Base-by-base conservation (phyloP, 139 green algal genomes). In the Chlamydomonas schloesseri region DNA sequence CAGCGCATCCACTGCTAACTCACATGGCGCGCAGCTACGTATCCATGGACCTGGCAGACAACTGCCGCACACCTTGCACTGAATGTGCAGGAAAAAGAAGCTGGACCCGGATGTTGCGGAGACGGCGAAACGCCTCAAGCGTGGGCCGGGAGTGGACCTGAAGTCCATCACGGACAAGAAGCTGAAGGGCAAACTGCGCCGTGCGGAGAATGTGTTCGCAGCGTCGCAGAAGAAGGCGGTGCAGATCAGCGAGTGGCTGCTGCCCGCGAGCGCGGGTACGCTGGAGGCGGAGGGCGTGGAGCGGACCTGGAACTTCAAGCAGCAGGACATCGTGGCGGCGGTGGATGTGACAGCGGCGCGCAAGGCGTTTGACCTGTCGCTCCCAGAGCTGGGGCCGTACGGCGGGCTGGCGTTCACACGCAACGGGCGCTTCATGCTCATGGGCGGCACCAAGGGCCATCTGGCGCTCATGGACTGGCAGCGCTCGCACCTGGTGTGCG, bases 381-480 rank as follows among this genome's bases (percentile, higher is more conserved):
- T 99, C 29, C 77, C 90, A 1, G 81, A 96, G 47, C 90, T 98
- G 74, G 96, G 96, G 2, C 97, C 97, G 1, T 98, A 98, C 91
- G 18, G 55, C 8, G 18, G 36, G 46, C 10, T 97, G 10, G 93
- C 94, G 73, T 99, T 95, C 88, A 96, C 92, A 5, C 93, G 92
- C 72, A 96, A 90, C 72, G 98, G 98, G 8, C 89, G 96, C 10
- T 92, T 96, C 88, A 71, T 97, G 87, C 68, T 98, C 82, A 84
- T 99, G 73, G 97, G 91, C 1, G 98, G 98, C 0, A 71, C 71
- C 26, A 95, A 94, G 87, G 98, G 98, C 0, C 97, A 99, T 90
- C 87, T 99, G 21, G 96, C 97, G 1, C 68, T 99, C 46, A 90
- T 99, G 91, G 97, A 99, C 82, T 99, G 97, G 97, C 84, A 95